Conservation (phyloP, 2,329 filamentous ascomycete species). For the Chrysosphaeria jannelii region DNA sequence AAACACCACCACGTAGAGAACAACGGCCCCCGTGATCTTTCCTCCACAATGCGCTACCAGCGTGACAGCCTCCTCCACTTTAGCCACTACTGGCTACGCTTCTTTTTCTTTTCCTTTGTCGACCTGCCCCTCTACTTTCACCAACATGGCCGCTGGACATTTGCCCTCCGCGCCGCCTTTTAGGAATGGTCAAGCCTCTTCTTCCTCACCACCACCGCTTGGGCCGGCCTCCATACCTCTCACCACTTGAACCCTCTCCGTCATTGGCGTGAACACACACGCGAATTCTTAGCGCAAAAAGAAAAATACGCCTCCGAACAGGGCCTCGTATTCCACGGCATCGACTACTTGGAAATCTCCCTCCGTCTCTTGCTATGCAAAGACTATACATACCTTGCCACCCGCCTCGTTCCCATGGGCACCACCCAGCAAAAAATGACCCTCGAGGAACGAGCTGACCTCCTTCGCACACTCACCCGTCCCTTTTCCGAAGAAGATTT, state of each 20-base stretch:
- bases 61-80: slow-evolving; percentile 37
- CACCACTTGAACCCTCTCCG: slow-evolving; percentile 51
- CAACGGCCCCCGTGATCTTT: slow-evolving; percentile 49
- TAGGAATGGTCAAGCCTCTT: slow-evolving; percentile 30
- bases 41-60: slow-evolving; percentile 47
- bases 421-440: slow-evolving; percentile 32
- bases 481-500: slow-evolving; percentile 36
- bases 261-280: slow-evolving; percentile 57
- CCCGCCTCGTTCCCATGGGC: slow-evolving; percentile 43
- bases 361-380: slow-evolving; percentile 37
- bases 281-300: slow-evolving; percentile 41
- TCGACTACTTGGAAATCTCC: slow-evolving; percentile 55
- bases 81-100: slow-evolving; percentile 39
- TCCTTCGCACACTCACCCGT: slow-evolving; percentile 34
- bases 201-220: slow-evolving; percentile 15
- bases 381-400: slow-evolving; percentile 39
- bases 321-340: slow-evolving; percentile 51
- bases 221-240: slow-evolving; percentile 33
- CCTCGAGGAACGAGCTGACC: slow-evolving; percentile 26
- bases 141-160: slow-evolving; percentile 22
- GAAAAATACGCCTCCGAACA: slow-evolving; percentile 31
- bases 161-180: slow-evolving; percentile 22
- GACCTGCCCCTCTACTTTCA: slow-evolving; percentile 49
- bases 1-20: slow-evolving; percentile 62
- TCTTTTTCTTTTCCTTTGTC: slow-evolving; percentile 43